phyloP scores from a whole-genome alignment of 2,329 filamentous ascomycete genomes.

The Aspergillus tanneri region DNA sequence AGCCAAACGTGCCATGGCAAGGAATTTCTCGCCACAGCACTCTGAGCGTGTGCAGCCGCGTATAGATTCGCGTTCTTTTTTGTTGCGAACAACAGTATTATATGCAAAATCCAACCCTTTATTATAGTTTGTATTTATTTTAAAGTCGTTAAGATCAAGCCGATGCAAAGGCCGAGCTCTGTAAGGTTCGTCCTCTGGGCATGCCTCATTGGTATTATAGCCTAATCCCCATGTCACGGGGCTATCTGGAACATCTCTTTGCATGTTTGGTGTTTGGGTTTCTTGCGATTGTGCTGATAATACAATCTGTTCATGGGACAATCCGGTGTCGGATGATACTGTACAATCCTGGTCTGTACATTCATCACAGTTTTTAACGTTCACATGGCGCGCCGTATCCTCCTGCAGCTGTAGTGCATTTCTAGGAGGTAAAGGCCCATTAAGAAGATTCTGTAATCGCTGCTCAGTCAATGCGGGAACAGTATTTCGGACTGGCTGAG shows the following conservation, averaged over 20 bases:
- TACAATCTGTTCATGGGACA: neutral
- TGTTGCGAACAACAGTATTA: conserved; percentile 70
- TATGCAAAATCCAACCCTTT: conserved; percentile 71
- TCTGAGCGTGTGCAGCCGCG: conserved; percentile 70
- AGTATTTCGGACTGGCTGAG: neutral
- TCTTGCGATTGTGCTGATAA: neutral
- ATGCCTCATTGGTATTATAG: conserved; percentile 8
- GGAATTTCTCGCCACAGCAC: conserved; percentile 74
- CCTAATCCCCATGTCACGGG: neutral
- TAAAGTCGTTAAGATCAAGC: conserved; percentile 72
- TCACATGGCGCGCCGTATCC: neutral
- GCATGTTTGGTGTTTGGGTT: neutral
- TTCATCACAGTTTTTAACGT: neutral
- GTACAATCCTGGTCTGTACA: neutral
- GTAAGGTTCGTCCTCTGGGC: conserved; percentile 47
- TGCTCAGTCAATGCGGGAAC: conserved; percentile 14
- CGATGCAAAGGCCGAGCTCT: conserved; percentile 58
- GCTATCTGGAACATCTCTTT: neutral
- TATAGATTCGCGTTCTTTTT: conserved; percentile 66
- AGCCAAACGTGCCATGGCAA: conserved; percentile 57
- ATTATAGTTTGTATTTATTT: conserved; percentile 71
- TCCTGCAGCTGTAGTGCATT: conserved; percentile 15
- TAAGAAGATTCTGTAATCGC: conserved; percentile 37
- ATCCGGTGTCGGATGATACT: neutral
- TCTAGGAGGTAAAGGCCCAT: conserved; percentile 26